phyloP scores from a whole-genome alignment of 192 early-diverging fungal species.

The Podila minutissima region DNA sequence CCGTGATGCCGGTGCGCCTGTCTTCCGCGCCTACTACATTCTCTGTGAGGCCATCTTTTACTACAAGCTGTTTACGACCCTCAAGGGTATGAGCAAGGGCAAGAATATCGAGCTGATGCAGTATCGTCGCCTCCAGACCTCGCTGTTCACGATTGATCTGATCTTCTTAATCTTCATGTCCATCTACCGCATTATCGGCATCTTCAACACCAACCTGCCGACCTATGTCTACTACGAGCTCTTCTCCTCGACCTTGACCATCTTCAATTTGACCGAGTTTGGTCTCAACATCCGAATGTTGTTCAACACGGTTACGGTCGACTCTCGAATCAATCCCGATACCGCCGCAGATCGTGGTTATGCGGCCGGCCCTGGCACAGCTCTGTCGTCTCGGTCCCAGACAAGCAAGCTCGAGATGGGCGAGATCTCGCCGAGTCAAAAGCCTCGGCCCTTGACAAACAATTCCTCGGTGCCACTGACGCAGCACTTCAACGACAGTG shows the following conservation, averaged over 20 bases:
- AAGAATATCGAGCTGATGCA: slow-evolving; percentile 27
- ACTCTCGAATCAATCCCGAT: not conserved
- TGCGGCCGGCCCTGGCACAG: not conserved
- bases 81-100: slow-evolving; percentile 32
- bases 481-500: not conserved
- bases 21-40: slow-evolving; percentile 49
- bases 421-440: not conserved
- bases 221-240: slow-evolving; percentile 50
- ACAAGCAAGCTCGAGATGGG: slow-evolving; percentile 1
- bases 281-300: slow-evolving; percentile 45
- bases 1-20: slow-evolving; percentile 38
- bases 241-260: slow-evolving; percentile 47
- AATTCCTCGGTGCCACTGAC: not conserved
- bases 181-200: slow-evolving; percentile 41
- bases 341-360: not conserved
- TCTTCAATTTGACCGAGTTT: slow-evolving; percentile 51
- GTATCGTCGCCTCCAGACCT: slow-evolving; percentile 45
- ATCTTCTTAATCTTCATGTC: slow-evolving; percentile 45
- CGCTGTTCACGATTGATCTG: slow-evolving; percentile 45
- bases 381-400: not conserved
- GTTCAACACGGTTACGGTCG: slow-evolving; percentile 30
- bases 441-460: not conserved
- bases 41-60: slow-evolving; percentile 51
- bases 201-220: slow-evolving; percentile 31
- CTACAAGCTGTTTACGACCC: slow-evolving; percentile 34